Conservation (phyloP, 2,329 filamentous ascomycete genomes). For the Malbranchea zuffiana region DNA sequence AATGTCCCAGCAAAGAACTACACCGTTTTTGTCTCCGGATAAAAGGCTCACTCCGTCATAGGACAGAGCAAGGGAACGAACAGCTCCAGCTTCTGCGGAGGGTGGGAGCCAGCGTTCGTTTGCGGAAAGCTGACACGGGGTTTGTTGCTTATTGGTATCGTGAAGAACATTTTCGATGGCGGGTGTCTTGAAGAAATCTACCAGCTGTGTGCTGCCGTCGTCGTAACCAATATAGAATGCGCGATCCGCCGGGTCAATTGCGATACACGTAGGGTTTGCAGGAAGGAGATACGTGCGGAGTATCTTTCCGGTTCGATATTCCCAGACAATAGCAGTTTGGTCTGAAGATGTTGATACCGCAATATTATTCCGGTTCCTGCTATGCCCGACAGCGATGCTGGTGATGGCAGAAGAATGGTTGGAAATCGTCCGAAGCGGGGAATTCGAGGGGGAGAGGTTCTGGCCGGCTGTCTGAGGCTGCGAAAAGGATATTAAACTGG, state of each 20-base stretch:
- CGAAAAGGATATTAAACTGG: conserved; percentile 57
- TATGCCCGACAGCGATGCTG: conserved; percentile 51
- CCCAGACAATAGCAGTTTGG: conserved; percentile 85
- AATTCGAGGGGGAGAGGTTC: conserved; percentile 37
- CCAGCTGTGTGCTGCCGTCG: conserved; percentile 66
- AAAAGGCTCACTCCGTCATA: conserved; percentile 73
- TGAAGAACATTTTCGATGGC: conserved; percentile 31
- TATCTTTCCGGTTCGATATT: conserved; percentile 66
- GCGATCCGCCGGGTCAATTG: conserved; percentile 71
- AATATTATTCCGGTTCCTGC: conserved; percentile 63
- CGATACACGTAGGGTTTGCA: conserved; percentile 57
- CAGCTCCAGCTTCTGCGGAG: conserved; percentile 54
- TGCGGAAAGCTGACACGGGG: conserved; percentile 32
- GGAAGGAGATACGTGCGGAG: conserved; percentile 75
- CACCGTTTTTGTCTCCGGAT: conserved; percentile 71
- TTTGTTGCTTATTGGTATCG: conserved; percentile 27
- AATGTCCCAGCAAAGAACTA: conserved; percentile 70
- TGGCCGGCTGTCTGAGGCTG: conserved; percentile 33
- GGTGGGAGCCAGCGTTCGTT: conserved; percentile 40
- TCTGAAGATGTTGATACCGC: conserved; percentile 76
- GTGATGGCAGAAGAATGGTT: conserved; percentile 49
- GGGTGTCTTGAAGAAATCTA: conserved; percentile 58
- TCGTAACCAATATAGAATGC: conserved; percentile 72
- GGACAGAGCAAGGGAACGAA: conserved; percentile 58
- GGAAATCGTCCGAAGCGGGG: conserved; percentile 66